phyloP scores from a whole-genome alignment of 1,284 basidiomycete species.

The Xerocomus subilludens region DNA sequence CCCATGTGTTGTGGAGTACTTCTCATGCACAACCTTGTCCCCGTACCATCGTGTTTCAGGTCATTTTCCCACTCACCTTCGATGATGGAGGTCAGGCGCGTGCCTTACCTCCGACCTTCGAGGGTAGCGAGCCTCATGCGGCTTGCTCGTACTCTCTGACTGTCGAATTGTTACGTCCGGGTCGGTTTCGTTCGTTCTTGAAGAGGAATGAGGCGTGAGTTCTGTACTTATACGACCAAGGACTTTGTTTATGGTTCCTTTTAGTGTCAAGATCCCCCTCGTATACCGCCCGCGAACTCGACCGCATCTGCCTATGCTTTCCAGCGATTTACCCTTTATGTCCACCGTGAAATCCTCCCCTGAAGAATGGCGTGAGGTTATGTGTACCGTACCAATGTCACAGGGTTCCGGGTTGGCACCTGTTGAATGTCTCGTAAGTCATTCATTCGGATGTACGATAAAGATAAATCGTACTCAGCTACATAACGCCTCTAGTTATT shows the following conservation, averaged over 20 bases:
- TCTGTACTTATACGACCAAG: neutral
- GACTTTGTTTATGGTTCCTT: conserved; percentile 2
- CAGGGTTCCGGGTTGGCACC: conserved; percentile 40
- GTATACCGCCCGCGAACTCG: conserved; percentile 43
- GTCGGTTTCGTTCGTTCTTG: conserved; percentile 39
- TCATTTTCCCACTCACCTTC: conserved; percentile 44
- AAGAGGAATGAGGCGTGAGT: conserved; percentile 42
- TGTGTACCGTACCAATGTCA: conserved; percentile 41
- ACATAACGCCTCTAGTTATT: conserved; percentile 41
- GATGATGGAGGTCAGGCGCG: conserved; percentile 37
- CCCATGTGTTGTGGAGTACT: conserved; percentile 38
- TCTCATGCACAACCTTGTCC: conserved; percentile 38
- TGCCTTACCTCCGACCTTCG: conserved; percentile 45
- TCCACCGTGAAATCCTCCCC: conserved; percentile 50
- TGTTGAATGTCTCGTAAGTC: conserved; percentile 48
- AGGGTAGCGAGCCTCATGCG: conserved; percentile 25
- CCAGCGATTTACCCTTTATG: conserved; percentile 44
- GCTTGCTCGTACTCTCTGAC: conserved; percentile 45
- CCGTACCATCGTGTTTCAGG: conserved; percentile 40
- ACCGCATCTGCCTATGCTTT: conserved; percentile 45
- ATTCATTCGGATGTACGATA: neutral
- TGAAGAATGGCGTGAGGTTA: conserved; percentile 51
- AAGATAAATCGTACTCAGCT: neutral
- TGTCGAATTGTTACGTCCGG: conserved; percentile 40
- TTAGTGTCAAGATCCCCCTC: conserved; percentile 45